These are phyloP conservation scores for Talaromyces wortmannii DNA, from an alignment of 495 filamentous ascomycete species.

Conservation along the genomic window DNA sequence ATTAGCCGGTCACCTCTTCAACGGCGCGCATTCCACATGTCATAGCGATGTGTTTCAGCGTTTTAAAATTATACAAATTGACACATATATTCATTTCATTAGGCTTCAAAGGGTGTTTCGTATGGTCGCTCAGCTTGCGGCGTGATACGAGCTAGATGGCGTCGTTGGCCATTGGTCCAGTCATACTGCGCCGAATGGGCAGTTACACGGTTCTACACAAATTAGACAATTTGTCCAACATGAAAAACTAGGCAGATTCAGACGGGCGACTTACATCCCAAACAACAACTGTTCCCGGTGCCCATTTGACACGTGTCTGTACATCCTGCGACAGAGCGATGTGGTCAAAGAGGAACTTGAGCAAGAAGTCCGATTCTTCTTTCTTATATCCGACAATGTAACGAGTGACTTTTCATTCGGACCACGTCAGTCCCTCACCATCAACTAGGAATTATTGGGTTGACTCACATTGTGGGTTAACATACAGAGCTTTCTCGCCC, in stretches of 20 bases:
- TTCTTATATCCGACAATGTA: slow-evolving; percentile 60
- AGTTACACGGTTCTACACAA: slow-evolving; percentile 58
- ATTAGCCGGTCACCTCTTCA: not conserved
- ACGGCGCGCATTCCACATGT: not conserved
- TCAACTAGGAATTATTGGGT: not conserved
- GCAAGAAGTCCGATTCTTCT: slow-evolving; percentile 58
- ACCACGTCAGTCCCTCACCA: slow-evolving; percentile 4
- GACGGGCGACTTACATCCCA: slow-evolving; percentile 46
- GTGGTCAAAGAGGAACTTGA: slow-evolving; percentile 61
- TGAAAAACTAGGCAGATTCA: not conserved
- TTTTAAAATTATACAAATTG: no score
- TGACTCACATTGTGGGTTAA: slow-evolving; percentile 77
- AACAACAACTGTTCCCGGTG: slow-evolving; percentile 49
- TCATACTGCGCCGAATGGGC: slow-evolving; percentile 73
- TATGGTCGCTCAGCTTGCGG: slow-evolving; percentile 73
- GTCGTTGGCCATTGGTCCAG: slow-evolving; percentile 72
- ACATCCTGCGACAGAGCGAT: slow-evolving; percentile 52
- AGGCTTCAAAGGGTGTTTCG: slow-evolving; percentile 52
- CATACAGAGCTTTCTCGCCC: slow-evolving; percentile 76
- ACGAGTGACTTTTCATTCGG: slow-evolving; percentile 37
- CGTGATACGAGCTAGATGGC: slow-evolving; percentile 78
- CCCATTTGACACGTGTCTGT: slow-evolving; percentile 53
- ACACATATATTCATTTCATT: slow-evolving; percentile 4
- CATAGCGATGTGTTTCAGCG: no score
- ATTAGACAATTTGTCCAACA: slow-evolving; percentile 4